These are phyloP conservation scores for Penicillium arizonense DNA, from an alignment of 495 filamentous ascomycete genomes.

Conservation along the genomic window DNA sequence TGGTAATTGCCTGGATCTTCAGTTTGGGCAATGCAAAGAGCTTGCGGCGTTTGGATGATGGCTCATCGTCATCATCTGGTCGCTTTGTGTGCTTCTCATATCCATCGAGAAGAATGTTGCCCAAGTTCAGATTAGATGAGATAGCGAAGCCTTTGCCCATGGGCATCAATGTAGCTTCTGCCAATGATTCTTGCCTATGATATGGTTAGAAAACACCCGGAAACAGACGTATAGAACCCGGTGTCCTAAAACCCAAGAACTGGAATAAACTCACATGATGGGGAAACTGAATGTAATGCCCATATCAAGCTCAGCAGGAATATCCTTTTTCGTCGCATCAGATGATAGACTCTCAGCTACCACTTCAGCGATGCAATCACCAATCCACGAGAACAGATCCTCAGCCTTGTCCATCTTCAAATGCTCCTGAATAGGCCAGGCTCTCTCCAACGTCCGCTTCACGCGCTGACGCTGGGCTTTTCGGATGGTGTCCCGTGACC, in stretches of 20 bases:
- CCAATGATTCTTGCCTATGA: constrained; percentile 67
- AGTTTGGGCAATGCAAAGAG: constrained; percentile 60
- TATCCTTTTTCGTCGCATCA: constrained; percentile 39
- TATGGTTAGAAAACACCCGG: constrained; percentile 11
- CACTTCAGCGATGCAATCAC: constrained; percentile 70
- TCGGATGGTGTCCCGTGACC: constrained; percentile 40
- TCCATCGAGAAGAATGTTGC: constrained; percentile 62
- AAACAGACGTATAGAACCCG: background rate
- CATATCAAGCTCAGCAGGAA: constrained; percentile 62
- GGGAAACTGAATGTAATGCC: constrained; percentile 88
- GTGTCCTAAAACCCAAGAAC: background rate
- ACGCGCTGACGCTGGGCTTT: constrained; percentile 51
- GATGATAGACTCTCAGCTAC: constrained; percentile 54
- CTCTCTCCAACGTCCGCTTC: constrained; percentile 61
- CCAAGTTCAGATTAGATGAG: constrained; percentile 68
- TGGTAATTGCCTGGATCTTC: constrained; percentile 73
- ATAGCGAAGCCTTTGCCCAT: constrained; percentile 91
- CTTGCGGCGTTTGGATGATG: constrained; percentile 44
- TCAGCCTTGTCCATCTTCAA: constrained; percentile 76
- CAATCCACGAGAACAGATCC: constrained; percentile 77
- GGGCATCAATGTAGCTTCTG: constrained; percentile 75
- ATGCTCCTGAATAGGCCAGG: constrained; percentile 78
- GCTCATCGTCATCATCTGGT: constrained; percentile 44
- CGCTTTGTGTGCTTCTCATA: constrained; percentile 60
- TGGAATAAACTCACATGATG: constrained; percentile 60